These are phyloP conservation scores for Rubus parviflorus DNA, from an alignment of 306 rosid species.

Conservation along the genomic window DNA sequence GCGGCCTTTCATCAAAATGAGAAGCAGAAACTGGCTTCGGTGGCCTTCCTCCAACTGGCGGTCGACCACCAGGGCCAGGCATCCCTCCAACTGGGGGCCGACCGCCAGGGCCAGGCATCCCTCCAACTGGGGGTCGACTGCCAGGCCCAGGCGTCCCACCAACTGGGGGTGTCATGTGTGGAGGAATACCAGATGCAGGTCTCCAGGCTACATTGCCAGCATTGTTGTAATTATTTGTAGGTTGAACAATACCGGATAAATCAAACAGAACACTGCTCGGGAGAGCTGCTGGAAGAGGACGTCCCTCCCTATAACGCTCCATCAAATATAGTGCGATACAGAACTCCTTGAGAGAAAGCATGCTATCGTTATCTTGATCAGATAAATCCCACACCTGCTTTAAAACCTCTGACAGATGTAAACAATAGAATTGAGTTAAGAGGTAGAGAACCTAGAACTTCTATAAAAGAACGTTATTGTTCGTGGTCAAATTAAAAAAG, in stretches of 20 bases:
- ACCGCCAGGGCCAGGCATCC: slow-evolving; percentile 57
- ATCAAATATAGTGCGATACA: slow-evolving; percentile 87
- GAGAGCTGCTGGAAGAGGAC: slow-evolving; percentile 72
- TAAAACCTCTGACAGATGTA: slow-evolving; percentile 78
- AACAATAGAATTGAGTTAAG: slow-evolving; percentile 38
- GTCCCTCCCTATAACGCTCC: slow-evolving; percentile 96
- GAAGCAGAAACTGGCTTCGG: slow-evolving; percentile 60
- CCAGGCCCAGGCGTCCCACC: slow-evolving; percentile 56
- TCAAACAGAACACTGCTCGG: slow-evolving; percentile 72
- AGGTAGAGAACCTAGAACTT: slow-evolving; percentile 32
- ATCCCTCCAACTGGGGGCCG: slow-evolving; percentile 51
- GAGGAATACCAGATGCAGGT: slow-evolving; percentile 60
- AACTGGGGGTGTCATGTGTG: slow-evolving; percentile 37
- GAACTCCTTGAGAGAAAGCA: slow-evolving; percentile 96
- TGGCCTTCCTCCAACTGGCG: slow-evolving; percentile 57
- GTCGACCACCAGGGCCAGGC: slow-evolving; percentile 52
- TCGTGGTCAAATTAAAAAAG: slow-evolving; percentile 10
- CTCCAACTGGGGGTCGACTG: slow-evolving; percentile 47
- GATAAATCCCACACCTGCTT: slow-evolving; percentile 99
- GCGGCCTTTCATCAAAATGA: slow-evolving; percentile 59
- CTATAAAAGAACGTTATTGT: slow-evolving; percentile 8
- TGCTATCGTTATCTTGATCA: slow-evolving; percentile 98
- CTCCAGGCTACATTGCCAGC: slow-evolving; percentile 61
- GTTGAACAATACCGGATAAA: slow-evolving; percentile 60
- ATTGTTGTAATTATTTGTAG: slow-evolving; percentile 42